phyloP scores from a whole-genome alignment of 1,284 basidiomycete genomes.

The Marasmius oreades region DNA sequence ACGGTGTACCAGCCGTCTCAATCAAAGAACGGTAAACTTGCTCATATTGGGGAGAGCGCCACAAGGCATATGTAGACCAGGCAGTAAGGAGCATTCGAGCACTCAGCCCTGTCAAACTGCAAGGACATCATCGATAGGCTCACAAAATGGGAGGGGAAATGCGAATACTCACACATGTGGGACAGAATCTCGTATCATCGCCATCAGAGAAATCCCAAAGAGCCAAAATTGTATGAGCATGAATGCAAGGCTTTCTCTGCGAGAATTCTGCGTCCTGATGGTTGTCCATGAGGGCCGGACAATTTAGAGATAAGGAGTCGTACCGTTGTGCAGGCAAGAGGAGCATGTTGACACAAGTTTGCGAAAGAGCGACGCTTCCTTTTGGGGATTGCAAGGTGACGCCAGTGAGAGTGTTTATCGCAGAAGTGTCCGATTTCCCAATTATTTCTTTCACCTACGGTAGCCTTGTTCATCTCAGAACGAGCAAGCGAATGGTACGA shows the following conservation, averaged over 20 bases:
- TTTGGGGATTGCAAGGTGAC: conserved; percentile 2
- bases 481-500: not conserved
- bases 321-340: conserved; percentile 43
- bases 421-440: not conserved
- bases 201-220: conserved; percentile 48
- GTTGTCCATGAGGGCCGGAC: not conserved
- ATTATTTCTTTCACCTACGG: not conserved
- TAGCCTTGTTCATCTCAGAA: too few relatives aligned
- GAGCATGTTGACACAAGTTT: conserved; percentile 39
- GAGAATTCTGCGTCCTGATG: conserved; percentile 41
- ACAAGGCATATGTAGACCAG: conserved; percentile 52
- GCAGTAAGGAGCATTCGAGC: conserved; percentile 43
- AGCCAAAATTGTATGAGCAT: conserved; percentile 58
- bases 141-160: not conserved
- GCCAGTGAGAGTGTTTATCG: not conserved
- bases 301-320: conserved; percentile 12
- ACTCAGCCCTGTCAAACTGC: conserved; percentile 43
- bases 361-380: conserved; percentile 25
- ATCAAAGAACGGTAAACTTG: conserved; percentile 35
- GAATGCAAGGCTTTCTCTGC: conserved; percentile 49
- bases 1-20: conserved; percentile 38
- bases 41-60: conserved; percentile 38
- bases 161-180: conserved; percentile 44
- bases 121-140: not conserved
- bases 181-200: conserved; percentile 48